These are phyloP conservation scores for Ogataea pignaliae DNA, from an alignment of 805 yeast species.

Conservation along the genomic window DNA sequence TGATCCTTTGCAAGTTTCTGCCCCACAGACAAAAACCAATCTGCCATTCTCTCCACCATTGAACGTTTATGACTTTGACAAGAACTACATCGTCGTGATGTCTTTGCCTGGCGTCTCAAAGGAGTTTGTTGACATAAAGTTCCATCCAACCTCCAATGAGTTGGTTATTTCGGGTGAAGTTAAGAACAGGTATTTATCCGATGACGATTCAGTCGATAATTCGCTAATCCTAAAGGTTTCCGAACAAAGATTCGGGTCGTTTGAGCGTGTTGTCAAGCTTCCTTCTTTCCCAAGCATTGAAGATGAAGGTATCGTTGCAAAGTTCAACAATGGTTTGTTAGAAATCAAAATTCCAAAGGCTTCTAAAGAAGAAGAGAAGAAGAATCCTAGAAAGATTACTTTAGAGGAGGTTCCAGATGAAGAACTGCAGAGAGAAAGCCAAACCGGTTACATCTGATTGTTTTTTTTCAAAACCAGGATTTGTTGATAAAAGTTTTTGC, in stretches of 20 bases:
- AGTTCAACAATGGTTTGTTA: constrained; percentile 49
- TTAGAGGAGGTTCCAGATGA: constrained; percentile 30
- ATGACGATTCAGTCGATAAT: constrained; percentile 28
- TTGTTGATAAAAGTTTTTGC: too few species aligned
- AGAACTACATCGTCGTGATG: constrained; percentile 42
- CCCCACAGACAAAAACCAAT: constrained; percentile 36
- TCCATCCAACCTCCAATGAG: constrained; percentile 54
- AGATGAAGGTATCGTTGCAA: constrained; percentile 52
- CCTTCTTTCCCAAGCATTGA: constrained; percentile 49
- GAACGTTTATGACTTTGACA: constrained; percentile 50
- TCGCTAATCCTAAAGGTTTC: constrained; percentile 37
- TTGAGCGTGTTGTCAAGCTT: constrained; percentile 53
- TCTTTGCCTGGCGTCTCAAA: constrained; percentile 59
- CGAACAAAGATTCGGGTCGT: constrained; percentile 53
- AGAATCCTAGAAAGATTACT: constrained; percentile 20
- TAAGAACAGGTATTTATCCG: constrained; percentile 34
- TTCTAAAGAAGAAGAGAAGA: constrained; percentile 12
- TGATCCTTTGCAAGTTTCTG: constrained; percentile 41
- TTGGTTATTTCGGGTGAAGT: constrained; percentile 47
- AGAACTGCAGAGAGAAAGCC: constrained; percentile 25
- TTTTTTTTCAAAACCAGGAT: neutral
- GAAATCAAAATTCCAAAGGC: constrained; percentile 48
- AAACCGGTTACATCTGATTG: constrained; percentile 4
- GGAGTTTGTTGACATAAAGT: constrained; percentile 49
- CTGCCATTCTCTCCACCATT: constrained; percentile 56